Conservation (phyloP, 2,329 filamentous ascomycete genomes). For the Aspergillus ochraceus region DNA sequence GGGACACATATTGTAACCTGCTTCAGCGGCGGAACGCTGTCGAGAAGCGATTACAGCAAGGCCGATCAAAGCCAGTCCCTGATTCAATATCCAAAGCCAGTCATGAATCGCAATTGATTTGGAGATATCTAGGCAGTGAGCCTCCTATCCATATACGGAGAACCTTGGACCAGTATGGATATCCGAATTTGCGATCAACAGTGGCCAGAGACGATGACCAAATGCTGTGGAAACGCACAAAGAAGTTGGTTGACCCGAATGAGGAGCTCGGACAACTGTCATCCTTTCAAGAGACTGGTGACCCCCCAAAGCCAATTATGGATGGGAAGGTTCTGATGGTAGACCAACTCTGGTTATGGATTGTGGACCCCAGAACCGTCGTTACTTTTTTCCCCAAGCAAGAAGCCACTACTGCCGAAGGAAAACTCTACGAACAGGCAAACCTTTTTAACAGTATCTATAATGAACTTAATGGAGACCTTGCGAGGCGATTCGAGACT, state of each 20-base stretch:
- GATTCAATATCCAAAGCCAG: conserved; percentile 54
- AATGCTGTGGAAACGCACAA: conserved; percentile 65
- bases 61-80: conserved; percentile 58
- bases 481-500: conserved; percentile 63
- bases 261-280: conserved; percentile 48
- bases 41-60: conserved; percentile 52
- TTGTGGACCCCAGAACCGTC: conserved; percentile 37
- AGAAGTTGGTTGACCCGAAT: conserved; percentile 48
- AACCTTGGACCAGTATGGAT: conserved; percentile 64
- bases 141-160: conserved; percentile 62
- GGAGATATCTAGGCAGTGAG: conserved; percentile 62
- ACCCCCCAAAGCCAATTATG: conserved; percentile 22
- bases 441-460: conserved; percentile 65
- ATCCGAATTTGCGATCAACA: conserved; percentile 62
- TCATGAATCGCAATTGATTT: conserved; percentile 60
- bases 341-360: conserved; percentile 63
- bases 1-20: conserved; percentile 62
- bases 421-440: conserved; percentile 47
- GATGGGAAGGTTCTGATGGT: conserved; percentile 61
- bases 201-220: conserved; percentile 64
- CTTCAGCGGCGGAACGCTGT: conserved; percentile 59
- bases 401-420: conserved; percentile 35
- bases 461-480: conserved; percentile 65
- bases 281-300: conserved; percentile 14
- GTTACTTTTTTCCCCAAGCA: conserved; percentile 36